phyloP scores from a whole-genome alignment of 1,284 basidiomycete species.

The Tilletia walkeri region DNA sequence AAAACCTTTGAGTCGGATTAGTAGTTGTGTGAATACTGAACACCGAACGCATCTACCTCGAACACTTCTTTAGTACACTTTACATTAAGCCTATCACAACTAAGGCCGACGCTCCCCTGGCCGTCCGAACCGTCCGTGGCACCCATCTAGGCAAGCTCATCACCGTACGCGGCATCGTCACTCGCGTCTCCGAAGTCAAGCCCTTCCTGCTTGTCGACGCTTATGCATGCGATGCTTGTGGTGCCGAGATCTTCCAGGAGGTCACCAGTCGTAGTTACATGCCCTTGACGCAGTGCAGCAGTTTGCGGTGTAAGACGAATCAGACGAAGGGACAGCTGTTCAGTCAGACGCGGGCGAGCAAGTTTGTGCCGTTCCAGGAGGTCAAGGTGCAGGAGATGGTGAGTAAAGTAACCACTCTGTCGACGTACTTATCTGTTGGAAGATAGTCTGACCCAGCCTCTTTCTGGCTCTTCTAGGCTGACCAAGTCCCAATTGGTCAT shows the following conservation, averaged over 20 bases:
- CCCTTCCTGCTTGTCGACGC: slow-evolving; percentile 95
- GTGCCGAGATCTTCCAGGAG: slow-evolving; percentile 97
- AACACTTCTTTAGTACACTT: slow-evolving; percentile 67
- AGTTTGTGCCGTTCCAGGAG: slow-evolving; percentile 98
- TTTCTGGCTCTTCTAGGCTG: slow-evolving; percentile 65
- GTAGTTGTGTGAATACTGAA: slow-evolving; percentile 3
- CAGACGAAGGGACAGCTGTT: slow-evolving; percentile 85
- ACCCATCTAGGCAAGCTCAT: slow-evolving; percentile 84
- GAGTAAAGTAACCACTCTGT: slow-evolving; percentile 33
- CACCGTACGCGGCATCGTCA: slow-evolving; percentile 95
- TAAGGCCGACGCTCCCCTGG: slow-evolving; percentile 63
- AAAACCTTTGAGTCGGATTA: not conserved
- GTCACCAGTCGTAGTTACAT: slow-evolving; percentile 89
- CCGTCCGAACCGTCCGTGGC: slow-evolving; percentile 87
- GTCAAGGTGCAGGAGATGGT: slow-evolving; percentile 99
- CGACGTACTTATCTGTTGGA: not conserved
- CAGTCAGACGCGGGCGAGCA: slow-evolving; percentile 95
- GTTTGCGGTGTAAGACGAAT: slow-evolving; percentile 75
- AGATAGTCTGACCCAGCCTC: too few relatives aligned
- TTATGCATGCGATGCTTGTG: slow-evolving; percentile 97
- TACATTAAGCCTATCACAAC: slow-evolving; percentile 79
- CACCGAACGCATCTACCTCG: not conserved
- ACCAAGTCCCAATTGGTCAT: slow-evolving; percentile 98
- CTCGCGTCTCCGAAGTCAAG: slow-evolving; percentile 97
- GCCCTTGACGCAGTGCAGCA: slow-evolving; percentile 75